These are phyloP conservation scores for Emericellopsis atlantica DNA, from an alignment of 2,329 filamentous ascomycete species.

Conservation along the genomic window DNA sequence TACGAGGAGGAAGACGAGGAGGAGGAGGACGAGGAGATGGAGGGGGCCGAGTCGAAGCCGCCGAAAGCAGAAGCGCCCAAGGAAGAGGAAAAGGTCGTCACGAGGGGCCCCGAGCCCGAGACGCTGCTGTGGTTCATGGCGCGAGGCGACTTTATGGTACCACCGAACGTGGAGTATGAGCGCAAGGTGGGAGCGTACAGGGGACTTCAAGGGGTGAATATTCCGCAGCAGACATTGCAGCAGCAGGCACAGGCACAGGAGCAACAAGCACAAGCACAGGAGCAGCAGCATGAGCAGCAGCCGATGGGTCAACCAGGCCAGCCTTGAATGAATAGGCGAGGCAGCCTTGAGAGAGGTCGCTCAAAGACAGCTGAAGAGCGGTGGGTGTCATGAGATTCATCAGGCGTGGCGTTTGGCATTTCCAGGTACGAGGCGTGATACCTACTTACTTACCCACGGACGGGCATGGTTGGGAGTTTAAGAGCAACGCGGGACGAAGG, in stretches of 20 bases:
- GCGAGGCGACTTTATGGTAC: conserved; percentile 30
- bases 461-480: too few relatives aligned
- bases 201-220: conserved; percentile 21
- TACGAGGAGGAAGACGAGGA: conserved; percentile 41
- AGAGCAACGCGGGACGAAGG: too few relatives aligned
- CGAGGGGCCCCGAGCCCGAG: conserved; percentile 28
- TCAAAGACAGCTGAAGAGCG: too few relatives aligned
- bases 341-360: too few relatives aligned
- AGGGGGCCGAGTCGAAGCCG: conserved; percentile 22
- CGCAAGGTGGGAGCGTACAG: conserved; percentile 17
- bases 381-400: too few relatives aligned
- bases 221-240: conserved; percentile 9
- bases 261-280: neutral
- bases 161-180: conserved; percentile 29
- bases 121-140: conserved; percentile 32
- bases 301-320: too few relatives aligned
- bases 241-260: neutral
- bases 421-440: too few relatives aligned
- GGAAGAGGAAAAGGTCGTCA: conserved; percentile 10
- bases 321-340: too few relatives aligned
- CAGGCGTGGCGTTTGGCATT: too few relatives aligned
- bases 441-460: too few relatives aligned
- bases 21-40: conserved; percentile 36
- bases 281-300: neutral
- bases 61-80: neutral